Evolutionary conservation across 108 stramenopile species (phyloP).

Genomic region (Cyclostephanos tholiformis): DNA sequence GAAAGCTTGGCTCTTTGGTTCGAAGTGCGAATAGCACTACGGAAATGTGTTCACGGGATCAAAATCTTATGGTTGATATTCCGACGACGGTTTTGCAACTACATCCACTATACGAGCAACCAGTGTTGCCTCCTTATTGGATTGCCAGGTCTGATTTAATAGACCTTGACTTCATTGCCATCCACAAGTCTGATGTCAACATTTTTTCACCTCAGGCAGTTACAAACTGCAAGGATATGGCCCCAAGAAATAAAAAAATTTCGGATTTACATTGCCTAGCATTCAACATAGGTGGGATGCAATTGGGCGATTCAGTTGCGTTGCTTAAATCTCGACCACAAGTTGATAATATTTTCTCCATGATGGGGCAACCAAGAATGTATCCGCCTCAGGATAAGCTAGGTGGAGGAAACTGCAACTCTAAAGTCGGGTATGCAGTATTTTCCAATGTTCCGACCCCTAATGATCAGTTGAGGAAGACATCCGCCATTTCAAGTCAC

Average conservation of each 20-base stretch:
- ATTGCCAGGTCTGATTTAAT: slow-evolving; percentile 25
- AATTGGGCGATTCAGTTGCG: slow-evolving; percentile 18
- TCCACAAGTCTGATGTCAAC: slow-evolving; percentile 23
- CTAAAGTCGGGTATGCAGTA: slow-evolving; percentile 39
- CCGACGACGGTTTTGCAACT: slow-evolving; percentile 35
- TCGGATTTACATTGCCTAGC: slow-evolving; percentile 30
- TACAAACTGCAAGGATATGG: slow-evolving; percentile 2
- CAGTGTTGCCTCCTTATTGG: slow-evolving; percentile 40
- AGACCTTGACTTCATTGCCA: slow-evolving; percentile 22
- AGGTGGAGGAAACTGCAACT: slow-evolving; percentile 29
- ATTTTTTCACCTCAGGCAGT: not conserved
- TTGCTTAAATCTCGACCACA: slow-evolving; percentile 14
- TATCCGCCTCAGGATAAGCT: slow-evolving; percentile 4
- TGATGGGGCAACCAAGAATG: slow-evolving; percentile 13
- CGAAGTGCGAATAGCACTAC: slow-evolving; percentile 7
- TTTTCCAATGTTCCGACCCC: slow-evolving; percentile 38
- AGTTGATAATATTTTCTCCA: slow-evolving; percentile 19
- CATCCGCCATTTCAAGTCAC: slow-evolving; percentile 36
- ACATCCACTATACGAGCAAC: slow-evolving; percentile 17
- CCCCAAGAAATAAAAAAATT: slow-evolving; percentile 14
- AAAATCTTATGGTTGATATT: slow-evolving; percentile 13
- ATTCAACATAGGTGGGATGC: slow-evolving; percentile 37
- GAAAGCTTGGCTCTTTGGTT: slow-evolving; percentile 19
- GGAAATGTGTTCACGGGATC: slow-evolving; percentile 9
- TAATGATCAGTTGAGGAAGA: slow-evolving; percentile 24